Conservation (phyloP, 2,329 filamentous ascomycete species). For the Aureobasidium sp. region DNA sequence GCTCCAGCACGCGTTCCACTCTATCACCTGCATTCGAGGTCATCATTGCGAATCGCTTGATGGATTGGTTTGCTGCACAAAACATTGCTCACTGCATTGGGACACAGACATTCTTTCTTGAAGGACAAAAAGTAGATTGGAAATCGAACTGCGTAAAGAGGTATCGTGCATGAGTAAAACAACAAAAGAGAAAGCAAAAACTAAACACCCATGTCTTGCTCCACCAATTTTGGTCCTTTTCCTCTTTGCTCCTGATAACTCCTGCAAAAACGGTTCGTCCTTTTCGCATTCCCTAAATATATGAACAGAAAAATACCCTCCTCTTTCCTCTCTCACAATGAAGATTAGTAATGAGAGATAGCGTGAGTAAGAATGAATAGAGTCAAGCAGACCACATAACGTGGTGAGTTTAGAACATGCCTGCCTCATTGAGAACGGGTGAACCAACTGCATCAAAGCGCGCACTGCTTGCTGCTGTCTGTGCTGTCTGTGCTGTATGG, state of each 20-base stretch:
- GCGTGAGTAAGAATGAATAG: neutral
- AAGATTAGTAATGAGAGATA: neutral
- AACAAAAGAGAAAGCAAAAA: neutral
- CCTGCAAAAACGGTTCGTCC: constrained; percentile 1
- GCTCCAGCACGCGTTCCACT: neutral
- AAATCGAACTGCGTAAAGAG: neutral
- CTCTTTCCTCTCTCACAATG: neutral
- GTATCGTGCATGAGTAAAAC: constrained; percentile 3
- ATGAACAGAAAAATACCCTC: neutral
- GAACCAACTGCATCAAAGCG: constrained; percentile 13
- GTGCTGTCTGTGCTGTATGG: neutral
- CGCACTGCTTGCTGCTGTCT: neutral
- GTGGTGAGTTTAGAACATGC: constrained; percentile 13
- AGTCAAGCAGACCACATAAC: neutral
- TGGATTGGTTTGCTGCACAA: neutral
- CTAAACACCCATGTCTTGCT: neutral
- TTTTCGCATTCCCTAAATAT: neutral
- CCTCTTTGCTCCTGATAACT: neutral
- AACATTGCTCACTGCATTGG: neutral
- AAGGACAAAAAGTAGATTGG: neutral
- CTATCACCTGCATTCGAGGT: neutral
- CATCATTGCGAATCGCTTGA: no score
- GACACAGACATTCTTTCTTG: neutral
- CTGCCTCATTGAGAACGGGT: constrained; percentile 14
- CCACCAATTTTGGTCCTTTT: neutral